phyloP scores from a whole-genome alignment of 2,329 filamentous ascomycete genomes.

The Aspergillus pseudoviridinutans region DNA sequence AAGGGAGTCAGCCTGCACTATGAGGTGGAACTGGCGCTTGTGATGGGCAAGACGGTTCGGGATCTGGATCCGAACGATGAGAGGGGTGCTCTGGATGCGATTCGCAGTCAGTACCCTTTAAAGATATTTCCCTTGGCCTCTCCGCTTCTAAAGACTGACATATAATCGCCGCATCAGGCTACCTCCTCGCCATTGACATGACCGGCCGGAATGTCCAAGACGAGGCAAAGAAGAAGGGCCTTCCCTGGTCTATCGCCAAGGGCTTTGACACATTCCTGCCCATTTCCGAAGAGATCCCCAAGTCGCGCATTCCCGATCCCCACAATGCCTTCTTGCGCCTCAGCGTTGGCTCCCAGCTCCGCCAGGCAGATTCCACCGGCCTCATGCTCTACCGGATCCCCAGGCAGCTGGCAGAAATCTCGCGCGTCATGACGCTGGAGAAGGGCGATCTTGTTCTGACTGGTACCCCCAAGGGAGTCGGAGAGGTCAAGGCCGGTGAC shows the following conservation, averaged over 20 bases:
- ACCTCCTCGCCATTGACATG: slow-evolving; percentile 93
- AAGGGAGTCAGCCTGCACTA: slow-evolving; percentile 83
- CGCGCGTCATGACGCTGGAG: slow-evolving; percentile 88
- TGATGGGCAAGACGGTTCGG: slow-evolving; percentile 76
- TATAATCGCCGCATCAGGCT: slow-evolving; percentile 51
- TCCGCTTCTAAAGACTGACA: no score
- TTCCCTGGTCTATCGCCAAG: slow-evolving; percentile 95
- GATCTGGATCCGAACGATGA: slow-evolving; percentile 73
- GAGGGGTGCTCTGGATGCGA: slow-evolving; percentile 72
- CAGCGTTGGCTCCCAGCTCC: slow-evolving; percentile 71
- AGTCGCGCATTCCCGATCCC: slow-evolving; percentile 75
- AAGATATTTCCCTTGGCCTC: no score
- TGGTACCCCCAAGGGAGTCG: slow-evolving; percentile 96
- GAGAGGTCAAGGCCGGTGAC: slow-evolving; percentile 78
- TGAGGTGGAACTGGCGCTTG: slow-evolving; percentile 87
- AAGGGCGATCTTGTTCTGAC: slow-evolving; percentile 90
- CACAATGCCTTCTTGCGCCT: slow-evolving; percentile 85
- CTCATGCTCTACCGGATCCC: slow-evolving; percentile 94
- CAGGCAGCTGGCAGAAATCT: slow-evolving; percentile 83
- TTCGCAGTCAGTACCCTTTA: slow-evolving; percentile 57
- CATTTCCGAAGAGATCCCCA: slow-evolving; percentile 75
- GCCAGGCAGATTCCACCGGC: slow-evolving; percentile 83
- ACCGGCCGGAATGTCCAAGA: slow-evolving; percentile 93
- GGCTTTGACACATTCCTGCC: slow-evolving; percentile 98
- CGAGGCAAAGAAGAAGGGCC: slow-evolving; percentile 93